These are phyloP conservation scores for Termitomyces sp. DNA, from an alignment of 768 basidiomycete species.

Conservation along the genomic window DNA sequence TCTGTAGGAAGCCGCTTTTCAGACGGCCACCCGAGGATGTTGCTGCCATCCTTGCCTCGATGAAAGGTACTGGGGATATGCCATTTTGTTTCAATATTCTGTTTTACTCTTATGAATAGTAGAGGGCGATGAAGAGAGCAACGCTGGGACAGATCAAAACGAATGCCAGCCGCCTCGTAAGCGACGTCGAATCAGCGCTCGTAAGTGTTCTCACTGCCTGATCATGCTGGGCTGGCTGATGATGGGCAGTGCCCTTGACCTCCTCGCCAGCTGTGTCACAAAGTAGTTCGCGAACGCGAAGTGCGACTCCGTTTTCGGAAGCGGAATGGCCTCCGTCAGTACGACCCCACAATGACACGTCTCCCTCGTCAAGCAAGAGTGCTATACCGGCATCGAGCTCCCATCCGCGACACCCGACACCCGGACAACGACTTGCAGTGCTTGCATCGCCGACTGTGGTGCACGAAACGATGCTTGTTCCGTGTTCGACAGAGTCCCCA, in stretches of 20 bases:
- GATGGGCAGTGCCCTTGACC: slow-evolving; percentile 2
- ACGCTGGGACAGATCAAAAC: neutral
- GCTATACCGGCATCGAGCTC: slow-evolving; percentile 11
- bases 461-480: slow-evolving; percentile 13
- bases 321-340: slow-evolving; percentile 16
- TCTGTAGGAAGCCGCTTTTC: slow-evolving; percentile 5
- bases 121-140: neutral
- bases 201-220: slow-evolving; percentile 3
- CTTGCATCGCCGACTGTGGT: neutral
- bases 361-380: neutral
- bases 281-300: slow-evolving; percentile 9
- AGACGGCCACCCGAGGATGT: slow-evolving; percentile 13
- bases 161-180: slow-evolving; percentile 8
- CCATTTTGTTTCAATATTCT: neutral
- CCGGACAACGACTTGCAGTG: slow-evolving; percentile 25
- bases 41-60: slow-evolving; percentile 11
- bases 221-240: too few relatives aligned
- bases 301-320: slow-evolving; percentile 17
- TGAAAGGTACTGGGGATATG: slow-evolving; percentile 10
- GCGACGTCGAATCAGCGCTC: slow-evolving; percentile 12
- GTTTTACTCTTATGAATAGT: slow-evolving; percentile 1
- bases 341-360: neutral
- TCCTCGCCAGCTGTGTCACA: slow-evolving; percentile 2
- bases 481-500: slow-evolving; percentile 3
- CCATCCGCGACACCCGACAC: slow-evolving; percentile 29